Base-by-base conservation (phyloP, 164 flowering plant genomes). In the Magnolia kwangsiensis region DNA sequence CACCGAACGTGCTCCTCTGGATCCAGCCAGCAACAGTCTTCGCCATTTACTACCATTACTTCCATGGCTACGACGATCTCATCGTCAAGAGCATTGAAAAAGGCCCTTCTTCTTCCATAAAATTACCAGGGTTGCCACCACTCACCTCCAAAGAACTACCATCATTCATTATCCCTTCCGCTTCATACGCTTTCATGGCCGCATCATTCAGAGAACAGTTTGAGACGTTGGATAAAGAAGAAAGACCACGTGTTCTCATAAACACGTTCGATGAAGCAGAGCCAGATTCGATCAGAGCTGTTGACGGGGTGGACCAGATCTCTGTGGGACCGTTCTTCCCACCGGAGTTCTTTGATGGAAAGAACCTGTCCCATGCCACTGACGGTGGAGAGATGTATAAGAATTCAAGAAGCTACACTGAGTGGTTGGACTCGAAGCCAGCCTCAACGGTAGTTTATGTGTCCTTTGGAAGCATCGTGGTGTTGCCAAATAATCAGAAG, bases 321-420 rank as follows among this genome's bases (percentile, higher is more conserved):
- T 81, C 76, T 2, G 51, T 88, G 7, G 92, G 92, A 5, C 93
- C 94, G 5, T 66, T 88, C 75, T 67, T 86, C 58, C 88, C 88
- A 0, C 80, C 89, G 0, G 82, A 83, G 7, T 84, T 79, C 77
- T 73, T 80, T 49, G 89, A 84, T 50, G 80, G 77, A 0, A 75
- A 72, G 21, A 82, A 81, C 31, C 75, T 80, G 1, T 78, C 77
- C 0, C 84, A 85, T n/a, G 74, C 31, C 4, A 79, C 82, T 0
- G 78, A 71, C 45, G 87, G 87, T 0, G 77, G 61, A 8, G 77
- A 75, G n/a, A 8, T 70, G 37, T 76, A 29, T 11, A 14, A 14
- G 23, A 13, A 27, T 1, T 69, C 18, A 10, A 51, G 14, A 14
- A 24, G 55, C 23, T 76, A 50, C 51, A 23, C 19, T 9, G 27